Conservation (phyloP, 2,329 filamentous ascomycete species). For the Fusarium paranaense region DNA sequence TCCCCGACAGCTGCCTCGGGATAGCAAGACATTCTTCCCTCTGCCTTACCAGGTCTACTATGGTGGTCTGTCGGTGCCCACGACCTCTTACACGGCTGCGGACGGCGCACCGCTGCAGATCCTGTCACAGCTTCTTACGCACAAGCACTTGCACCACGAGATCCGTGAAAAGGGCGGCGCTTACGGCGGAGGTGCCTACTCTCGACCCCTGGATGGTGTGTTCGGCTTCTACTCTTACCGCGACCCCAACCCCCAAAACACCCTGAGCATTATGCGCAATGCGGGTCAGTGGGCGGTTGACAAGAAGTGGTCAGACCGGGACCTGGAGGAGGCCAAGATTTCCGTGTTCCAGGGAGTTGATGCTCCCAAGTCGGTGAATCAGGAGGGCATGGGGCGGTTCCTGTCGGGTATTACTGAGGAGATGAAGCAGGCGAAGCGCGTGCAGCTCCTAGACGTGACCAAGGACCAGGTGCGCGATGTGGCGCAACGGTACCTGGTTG, state of each 20-base stretch:
- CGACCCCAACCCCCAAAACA: conserved; percentile 93
- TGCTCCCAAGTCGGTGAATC: conserved; percentile 86
- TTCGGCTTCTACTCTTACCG: conserved; percentile 98
- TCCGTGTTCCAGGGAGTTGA: conserved; percentile 93
- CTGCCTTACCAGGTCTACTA: conserved; percentile 98
- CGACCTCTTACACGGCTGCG: conserved; percentile 82
- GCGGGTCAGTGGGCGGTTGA: conserved; percentile 87
- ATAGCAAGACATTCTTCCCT: conserved; percentile 87
- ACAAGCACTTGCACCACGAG: conserved; percentile 96
- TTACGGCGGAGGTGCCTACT: conserved; percentile 92
- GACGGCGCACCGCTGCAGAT: conserved; percentile 86
- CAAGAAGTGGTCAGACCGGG: conserved; percentile 82
- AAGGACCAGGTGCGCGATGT: conserved; percentile 82
- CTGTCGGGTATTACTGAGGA: conserved; percentile 86
- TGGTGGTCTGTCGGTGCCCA: conserved; percentile 83
- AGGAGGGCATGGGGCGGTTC: conserved; percentile 89
- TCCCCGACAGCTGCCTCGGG: conserved; percentile 55
- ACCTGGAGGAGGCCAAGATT: conserved; percentile 96
- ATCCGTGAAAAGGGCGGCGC: conserved; percentile 98
- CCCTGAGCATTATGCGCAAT: conserved; percentile 83
- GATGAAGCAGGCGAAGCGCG: conserved; percentile 87
- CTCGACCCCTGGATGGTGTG: conserved; percentile 80
- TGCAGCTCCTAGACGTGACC: conserved; percentile 87
- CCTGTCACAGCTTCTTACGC: conserved; percentile 90
- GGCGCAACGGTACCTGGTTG: conserved; percentile 84